Evolutionary conservation across 768 basidiomycete genomes (phyloP).

Genomic region (Calocybe gangraenosa): DNA sequence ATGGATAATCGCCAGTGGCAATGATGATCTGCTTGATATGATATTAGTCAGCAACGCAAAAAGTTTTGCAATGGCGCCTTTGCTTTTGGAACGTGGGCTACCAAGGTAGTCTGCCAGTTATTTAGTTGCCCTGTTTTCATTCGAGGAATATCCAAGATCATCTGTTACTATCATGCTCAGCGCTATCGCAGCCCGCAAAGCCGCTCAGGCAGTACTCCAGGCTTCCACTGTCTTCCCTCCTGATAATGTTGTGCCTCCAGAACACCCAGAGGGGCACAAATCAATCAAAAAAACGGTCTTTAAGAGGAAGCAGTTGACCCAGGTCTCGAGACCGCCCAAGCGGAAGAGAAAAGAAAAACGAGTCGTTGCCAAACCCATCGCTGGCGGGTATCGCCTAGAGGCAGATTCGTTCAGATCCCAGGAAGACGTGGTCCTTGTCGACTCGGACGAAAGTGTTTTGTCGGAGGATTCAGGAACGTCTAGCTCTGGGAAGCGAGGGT

Average conservation of each 20-base stretch:
- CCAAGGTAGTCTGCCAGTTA: too few species aligned
- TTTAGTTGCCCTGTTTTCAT: too few species aligned
- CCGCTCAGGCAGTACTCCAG: slow-evolving; percentile 36
- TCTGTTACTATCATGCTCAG: slow-evolving; percentile 50
- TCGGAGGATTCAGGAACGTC: slow-evolving; percentile 14
- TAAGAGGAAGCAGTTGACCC: slow-evolving; percentile 14
- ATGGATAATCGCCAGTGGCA: too few species aligned
- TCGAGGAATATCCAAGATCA: too few species aligned
- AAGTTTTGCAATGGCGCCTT: too few species aligned
- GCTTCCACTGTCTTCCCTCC: slow-evolving; percentile 5
- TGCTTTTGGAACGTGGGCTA: too few species aligned
- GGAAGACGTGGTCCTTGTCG: slow-evolving; percentile 35
- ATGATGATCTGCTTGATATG: too few species aligned
- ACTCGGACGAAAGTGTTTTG: slow-evolving; percentile 33
- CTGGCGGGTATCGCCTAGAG: slow-evolving; percentile 29
- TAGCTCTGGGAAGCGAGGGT: slow-evolving; percentile 25
- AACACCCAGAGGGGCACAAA: slow-evolving; percentile 6
- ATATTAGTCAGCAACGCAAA: too few species aligned
- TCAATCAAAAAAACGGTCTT: slow-evolving; percentile 35
- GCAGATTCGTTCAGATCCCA: slow-evolving; percentile 27
- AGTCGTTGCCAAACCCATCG: slow-evolving; percentile 8
- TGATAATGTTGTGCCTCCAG: slow-evolving; percentile 10
- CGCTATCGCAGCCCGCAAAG: slow-evolving; percentile 70
- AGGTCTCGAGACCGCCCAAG: slow-evolving; percentile 9
- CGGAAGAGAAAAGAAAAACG: slow-evolving; percentile 22